Base-by-base conservation (phyloP, 2,329 filamentous ascomycete species). In the Colletotrichum sp. region DNA sequence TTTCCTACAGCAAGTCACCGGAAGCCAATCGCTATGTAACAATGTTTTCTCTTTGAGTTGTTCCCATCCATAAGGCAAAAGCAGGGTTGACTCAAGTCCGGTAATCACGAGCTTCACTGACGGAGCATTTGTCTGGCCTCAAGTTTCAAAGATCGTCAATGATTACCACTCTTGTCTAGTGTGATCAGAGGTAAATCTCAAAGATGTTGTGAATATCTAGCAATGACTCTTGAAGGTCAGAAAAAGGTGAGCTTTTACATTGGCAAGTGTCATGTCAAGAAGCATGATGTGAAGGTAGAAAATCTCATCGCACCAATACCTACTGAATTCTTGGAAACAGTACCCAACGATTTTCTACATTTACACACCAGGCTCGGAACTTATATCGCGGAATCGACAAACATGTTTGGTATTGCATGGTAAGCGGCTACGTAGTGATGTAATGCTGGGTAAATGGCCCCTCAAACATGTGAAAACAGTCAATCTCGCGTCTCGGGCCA, bases 301-400 rank as follows among this genome's bases (percentile, higher is more conserved):
- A 22, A 2, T 12, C 8, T 22, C 10, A 13, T 52, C 10, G n/a
- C n/a, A 13, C 18, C n/a, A 52, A 8, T 8, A 8, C 2, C 2
- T 52, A 52, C n/a, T 52, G 4, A 12, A 22, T 13, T 22, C 12
- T 8, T 22, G 44, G 5, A 52, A 2, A 48, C 39, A n/a, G 9
- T 0, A 7, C 9, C 39, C 18, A 12, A 10, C 1, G 18, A 48
- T 4, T 4, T 48, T 9, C 18, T 48, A n/a, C 39, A 48, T n/a
- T 12, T 6, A 3, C 39, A n/a, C 18, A n/a, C 18, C 9, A 48
- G 39, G 6, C 39, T 48, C 39, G 39, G 39, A 6, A n/a, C 2
- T 1, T 12, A 5, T 18, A 48, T 48, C 3, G 39, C 18, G 9
- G 4, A n/a, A 7, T n/a, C 0, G 1, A n/a, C 18, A 44, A 1